Evolutionary conservation across 1,284 basidiomycete species (phyloP).

Genomic region (Neonothopanus nambi): DNA sequence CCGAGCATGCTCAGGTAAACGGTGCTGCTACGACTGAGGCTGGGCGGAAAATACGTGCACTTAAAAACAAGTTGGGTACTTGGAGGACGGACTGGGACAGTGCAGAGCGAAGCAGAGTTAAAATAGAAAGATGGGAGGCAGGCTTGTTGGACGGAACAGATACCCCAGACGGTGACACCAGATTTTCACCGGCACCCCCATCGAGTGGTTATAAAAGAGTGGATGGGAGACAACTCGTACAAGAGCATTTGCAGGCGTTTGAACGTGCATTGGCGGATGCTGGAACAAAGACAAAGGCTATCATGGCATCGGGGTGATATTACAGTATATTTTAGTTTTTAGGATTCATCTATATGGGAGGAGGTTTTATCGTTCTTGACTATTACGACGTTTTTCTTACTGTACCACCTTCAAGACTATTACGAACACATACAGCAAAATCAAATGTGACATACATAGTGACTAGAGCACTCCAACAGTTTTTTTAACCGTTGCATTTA

Average conservation of each 20-base stretch:
- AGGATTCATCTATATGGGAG: neutral
- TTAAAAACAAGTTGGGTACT: constrained; percentile 78
- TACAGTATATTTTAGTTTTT: neutral
- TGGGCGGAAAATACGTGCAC: constrained; percentile 75
- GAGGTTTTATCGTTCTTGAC: constrained; percentile 3
- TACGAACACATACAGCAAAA: neutral
- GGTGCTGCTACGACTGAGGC: constrained; percentile 80
- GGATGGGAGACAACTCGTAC: constrained; percentile 68
- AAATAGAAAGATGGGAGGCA: constrained; percentile 77
- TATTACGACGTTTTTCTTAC: constrained; percentile 20
- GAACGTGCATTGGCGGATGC: constrained; percentile 69
- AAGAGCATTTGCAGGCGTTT: constrained; percentile 74
- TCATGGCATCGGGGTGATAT: constrained; percentile 58
- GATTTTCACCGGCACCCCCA: constrained; percentile 28
- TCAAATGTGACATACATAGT: constrained; percentile 8
- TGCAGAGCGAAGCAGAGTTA: constrained; percentile 71
- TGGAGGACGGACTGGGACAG: constrained; percentile 80
- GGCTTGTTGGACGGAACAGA: constrained; percentile 47
- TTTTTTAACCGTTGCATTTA: constrained; percentile 46
- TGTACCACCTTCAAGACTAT: constrained; percentile 6
- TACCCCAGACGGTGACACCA: constrained; percentile 19
- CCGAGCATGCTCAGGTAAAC: constrained; percentile 85
- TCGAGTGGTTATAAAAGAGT: constrained; percentile 40
- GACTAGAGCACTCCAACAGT: constrained; percentile 7
- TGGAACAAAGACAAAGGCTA: constrained; percentile 70